phyloP scores from a whole-genome alignment of 352 stramenopile species.

The Globisporangium yorkense region DNA sequence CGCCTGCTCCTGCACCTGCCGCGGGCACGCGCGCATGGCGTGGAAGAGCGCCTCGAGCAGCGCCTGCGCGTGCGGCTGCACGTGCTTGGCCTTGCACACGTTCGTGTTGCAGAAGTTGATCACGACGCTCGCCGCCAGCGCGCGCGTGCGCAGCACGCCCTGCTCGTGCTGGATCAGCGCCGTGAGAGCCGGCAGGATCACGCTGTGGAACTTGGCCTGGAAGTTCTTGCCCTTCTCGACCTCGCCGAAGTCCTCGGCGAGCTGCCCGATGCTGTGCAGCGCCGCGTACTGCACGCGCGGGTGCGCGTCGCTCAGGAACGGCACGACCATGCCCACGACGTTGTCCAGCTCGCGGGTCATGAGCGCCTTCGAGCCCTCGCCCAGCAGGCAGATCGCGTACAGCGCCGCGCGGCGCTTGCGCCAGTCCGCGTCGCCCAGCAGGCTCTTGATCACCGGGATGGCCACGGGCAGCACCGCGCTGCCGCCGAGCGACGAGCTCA shows the following conservation, averaged over 20 bases:
- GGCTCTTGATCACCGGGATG: slow-evolving; percentile 67
- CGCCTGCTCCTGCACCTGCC: slow-evolving; percentile 83
- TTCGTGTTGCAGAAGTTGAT: slow-evolving; percentile 87
- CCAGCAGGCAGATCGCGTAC: slow-evolving; percentile 72
- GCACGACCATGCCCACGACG: slow-evolving; percentile 60
- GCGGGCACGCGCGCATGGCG: slow-evolving; percentile 62
- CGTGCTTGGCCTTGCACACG: slow-evolving; percentile 77
- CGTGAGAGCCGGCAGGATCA: slow-evolving; percentile 63
- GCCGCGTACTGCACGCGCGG: slow-evolving; percentile 78
- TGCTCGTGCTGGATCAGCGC: slow-evolving; percentile 58
- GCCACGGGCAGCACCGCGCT: slow-evolving; percentile 67
- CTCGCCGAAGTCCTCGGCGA: slow-evolving; percentile 79
- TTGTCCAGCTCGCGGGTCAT: slow-evolving; percentile 80
- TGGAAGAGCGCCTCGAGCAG: slow-evolving; percentile 81
- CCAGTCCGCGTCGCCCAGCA: slow-evolving; percentile 57
- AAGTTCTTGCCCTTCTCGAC: slow-evolving; percentile 88
- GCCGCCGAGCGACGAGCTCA: slow-evolving; percentile 67
- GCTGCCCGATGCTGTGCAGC: slow-evolving; percentile 77
- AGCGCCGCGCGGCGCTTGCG: slow-evolving; percentile 73
- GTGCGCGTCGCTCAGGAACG: slow-evolving; percentile 65
- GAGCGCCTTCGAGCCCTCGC: slow-evolving; percentile 69
- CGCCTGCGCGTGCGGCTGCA: slow-evolving; percentile 53
- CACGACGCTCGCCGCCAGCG: slow-evolving; percentile 67
- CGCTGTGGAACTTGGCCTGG: slow-evolving; percentile 67
- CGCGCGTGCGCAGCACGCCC: slow-evolving; percentile 62